These are phyloP conservation scores for Paragyromitra xinjiangensis DNA, from an alignment of 495 filamentous ascomycete genomes.

Conservation along the genomic window DNA sequence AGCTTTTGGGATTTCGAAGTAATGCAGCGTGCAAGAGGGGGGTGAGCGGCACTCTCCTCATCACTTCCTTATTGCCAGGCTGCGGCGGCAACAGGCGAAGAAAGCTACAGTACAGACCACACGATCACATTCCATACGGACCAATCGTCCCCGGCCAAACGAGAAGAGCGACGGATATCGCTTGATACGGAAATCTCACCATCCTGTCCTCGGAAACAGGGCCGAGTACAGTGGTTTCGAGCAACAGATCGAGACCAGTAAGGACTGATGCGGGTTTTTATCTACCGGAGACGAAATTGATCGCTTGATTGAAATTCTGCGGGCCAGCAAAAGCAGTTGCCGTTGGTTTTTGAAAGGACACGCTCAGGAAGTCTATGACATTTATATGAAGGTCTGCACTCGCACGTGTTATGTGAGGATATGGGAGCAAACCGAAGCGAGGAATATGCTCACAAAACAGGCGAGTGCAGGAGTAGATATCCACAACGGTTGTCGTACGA, in stretches of 20 bases:
- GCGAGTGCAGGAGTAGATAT: slow-evolving; percentile 12
- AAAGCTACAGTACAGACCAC: slow-evolving; percentile 28
- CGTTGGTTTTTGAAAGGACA: neutral
- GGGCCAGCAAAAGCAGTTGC: slow-evolving; percentile 13
- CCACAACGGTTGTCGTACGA: slow-evolving; percentile 51
- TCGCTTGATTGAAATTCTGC: slow-evolving; percentile 22
- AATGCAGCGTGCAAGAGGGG: slow-evolving; percentile 31
- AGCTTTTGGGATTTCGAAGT: slow-evolving; percentile 37
- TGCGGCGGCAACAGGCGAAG: slow-evolving; percentile 49
- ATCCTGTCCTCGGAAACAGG: slow-evolving; percentile 46
- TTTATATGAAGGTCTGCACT: slow-evolving; percentile 26
- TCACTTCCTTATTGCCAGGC: slow-evolving; percentile 47
- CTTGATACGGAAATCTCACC: slow-evolving; percentile 40
- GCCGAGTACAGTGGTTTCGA: slow-evolving; percentile 39
- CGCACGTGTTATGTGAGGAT: slow-evolving; percentile 7
- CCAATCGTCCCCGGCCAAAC: slow-evolving; percentile 41
- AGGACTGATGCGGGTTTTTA: slow-evolving; percentile 22
- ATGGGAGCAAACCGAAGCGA: slow-evolving; percentile 40
- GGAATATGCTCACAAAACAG: slow-evolving; percentile 28
- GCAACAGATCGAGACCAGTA: slow-evolving; percentile 28
- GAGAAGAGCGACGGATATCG: slow-evolving; percentile 39
- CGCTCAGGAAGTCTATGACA: slow-evolving; percentile 15
- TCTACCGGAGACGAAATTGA: slow-evolving; percentile 24
- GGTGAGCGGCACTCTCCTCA: slow-evolving; percentile 41
- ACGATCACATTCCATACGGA: slow-evolving; percentile 41